phyloP scores from a whole-genome alignment of 116 monocot species.

The Dioscorea cayenensis region DNA sequence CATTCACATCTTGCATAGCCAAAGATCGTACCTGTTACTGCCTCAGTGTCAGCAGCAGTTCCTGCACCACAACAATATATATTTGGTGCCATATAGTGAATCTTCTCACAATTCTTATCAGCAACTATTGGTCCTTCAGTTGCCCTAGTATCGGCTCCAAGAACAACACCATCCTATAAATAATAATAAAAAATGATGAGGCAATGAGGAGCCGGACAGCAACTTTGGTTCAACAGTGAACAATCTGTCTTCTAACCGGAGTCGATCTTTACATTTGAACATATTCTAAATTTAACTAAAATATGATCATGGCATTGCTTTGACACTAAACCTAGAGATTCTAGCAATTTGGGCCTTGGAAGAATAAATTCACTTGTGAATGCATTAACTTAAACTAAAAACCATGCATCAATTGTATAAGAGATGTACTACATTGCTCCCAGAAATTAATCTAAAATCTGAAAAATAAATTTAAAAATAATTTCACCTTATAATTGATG shows the following conservation, averaged over 20 bases:
- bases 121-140: slow-evolving; percentile 98
- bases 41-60: slow-evolving; percentile 98
- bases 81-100: slow-evolving; percentile 97
- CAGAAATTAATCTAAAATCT: background rate
- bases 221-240: no score
- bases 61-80: slow-evolving; percentile 99
- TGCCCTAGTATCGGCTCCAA: slow-evolving; percentile 96
- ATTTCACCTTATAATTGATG: background rate
- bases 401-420: background rate
- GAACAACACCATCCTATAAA: slow-evolving; percentile 87
- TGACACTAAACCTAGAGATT: background rate
- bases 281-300: no score
- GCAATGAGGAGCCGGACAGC: background rate
- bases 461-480: background rate
- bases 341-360: background rate
- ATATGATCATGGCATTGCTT: no score
- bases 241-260: no score
- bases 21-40: slow-evolving; percentile 66
- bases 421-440: no score
- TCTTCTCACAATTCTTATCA: slow-evolving; percentile 98
- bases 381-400: background rate
- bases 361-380: background rate
- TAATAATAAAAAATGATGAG: background rate
- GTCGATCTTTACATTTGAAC: no score
- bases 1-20: no score